Evolutionary conservation across 2,329 filamentous ascomycete species (phyloP), one percentile per base, ranked within the genome.

Genomic region (Metarhizium robertsii): DNA sequence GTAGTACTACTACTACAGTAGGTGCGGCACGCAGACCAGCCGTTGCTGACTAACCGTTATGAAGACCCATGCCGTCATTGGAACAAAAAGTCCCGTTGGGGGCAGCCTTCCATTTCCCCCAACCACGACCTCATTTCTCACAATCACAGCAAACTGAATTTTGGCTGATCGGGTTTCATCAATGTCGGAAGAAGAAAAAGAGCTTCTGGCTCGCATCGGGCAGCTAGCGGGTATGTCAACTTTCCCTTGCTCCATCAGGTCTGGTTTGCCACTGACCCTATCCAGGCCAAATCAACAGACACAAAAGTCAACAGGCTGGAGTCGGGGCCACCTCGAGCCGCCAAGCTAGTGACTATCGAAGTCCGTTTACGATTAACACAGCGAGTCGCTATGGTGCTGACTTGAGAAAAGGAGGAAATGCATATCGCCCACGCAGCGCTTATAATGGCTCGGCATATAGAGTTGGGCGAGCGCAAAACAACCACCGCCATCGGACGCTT

Each of bases 221-320:
- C 73, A 74, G 46, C 67, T 81, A 53, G 75, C 79, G 56, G 75
- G 78, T 78, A 67, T 48, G 70, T 66, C 36, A 11, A 6, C 18
- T 49, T 53, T 43, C 10, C 13, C 6, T 18, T 10, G 14, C 11
- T 36, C 11, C 38, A 32, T 48, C 30, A 16, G 46, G 30, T 38
- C 55, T 61, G 48, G 57, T 53, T 34, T 46, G 55, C 55, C 50
- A 64, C 60, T 71, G 53, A 66, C 57, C 60, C 59, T 45, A 43
- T 10, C 60, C 29, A 90, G 87, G 87, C 61, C 86, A 88, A 71
- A 92, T 94, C 67, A 91, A 91, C 67, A 83, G 85, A 53, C 85
- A 88, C 73, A 91, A 88, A 69, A 88, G 81, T 60, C 80, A 85
- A 59, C 78, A 81, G 60, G 67, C 75, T 38, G 74, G 73, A 45